Evolutionary conservation across 495 filamentous ascomycete species (phyloP), one percentile per base, ranked within the genome.

Genomic region (Parachaetomium inaequale): DNA sequence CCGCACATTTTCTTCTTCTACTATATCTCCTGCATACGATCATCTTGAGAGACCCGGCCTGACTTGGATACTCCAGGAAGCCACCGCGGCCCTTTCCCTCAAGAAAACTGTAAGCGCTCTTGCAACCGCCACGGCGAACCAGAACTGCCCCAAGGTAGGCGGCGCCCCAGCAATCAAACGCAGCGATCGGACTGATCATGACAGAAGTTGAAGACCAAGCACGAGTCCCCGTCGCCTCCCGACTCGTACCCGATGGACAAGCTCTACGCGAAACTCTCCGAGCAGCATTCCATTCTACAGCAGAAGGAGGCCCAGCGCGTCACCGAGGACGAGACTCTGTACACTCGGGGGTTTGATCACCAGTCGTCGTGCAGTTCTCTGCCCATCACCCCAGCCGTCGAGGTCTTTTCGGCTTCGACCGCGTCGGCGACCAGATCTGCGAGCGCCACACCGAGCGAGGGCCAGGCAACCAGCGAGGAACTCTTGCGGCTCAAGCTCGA

Each of bases 211-310:
- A 81, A 82, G 77, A 70, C 72, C 25, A 78, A 67, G 53, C 78
- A 78, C 67, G 77, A 81, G 47, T 53, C 71, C 3, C 67, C 69
- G 26, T 70, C 71, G 32, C 62, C 70, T 17, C 53, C 55, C 28
- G 75, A 79, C 21, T 63, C 65, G 29, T 78, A 75, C 59, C 72
- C 72, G 10, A 78, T 88, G 75, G 85, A 90, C 59, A 77, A 84
- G 51, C 76, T 89, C 28, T 77, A 89, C 62, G 81, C 87, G 8
- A 86, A 84, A 67, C 81, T 93, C 50, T 81, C 84, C 28, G 84
- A 91, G 72, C 88, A 92, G 66, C 81, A 88, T 50, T 72, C 72
- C 8, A 64, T 79, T n/a, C 73, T 85, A 49, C 75, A 78, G 56
- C 81, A 83, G 59, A 85, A 87, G 67, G 74, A 83, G 46, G 68